phyloP scores from a whole-genome alignment of 2,329 filamentous ascomycete species.

The Phialophora verrucosa region DNA sequence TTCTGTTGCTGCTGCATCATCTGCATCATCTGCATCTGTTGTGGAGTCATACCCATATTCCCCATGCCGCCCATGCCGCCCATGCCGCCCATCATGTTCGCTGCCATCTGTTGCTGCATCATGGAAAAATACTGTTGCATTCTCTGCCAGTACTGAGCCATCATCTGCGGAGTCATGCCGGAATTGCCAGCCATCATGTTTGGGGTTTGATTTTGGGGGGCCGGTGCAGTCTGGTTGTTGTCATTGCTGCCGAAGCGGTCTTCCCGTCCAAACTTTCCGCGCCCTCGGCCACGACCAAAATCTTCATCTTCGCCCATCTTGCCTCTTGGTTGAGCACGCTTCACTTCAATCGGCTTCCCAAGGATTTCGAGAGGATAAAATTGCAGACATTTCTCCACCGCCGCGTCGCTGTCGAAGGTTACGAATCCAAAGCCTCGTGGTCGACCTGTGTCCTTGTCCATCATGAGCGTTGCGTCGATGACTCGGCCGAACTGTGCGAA shows the following conservation, averaged over 20 bases:
- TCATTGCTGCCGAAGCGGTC: constrained; percentile 45
- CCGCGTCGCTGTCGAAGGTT: constrained; percentile 94
- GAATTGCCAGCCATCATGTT: constrained; percentile 46
- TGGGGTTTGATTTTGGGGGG: constrained; percentile 43
- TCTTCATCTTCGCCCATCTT: constrained; percentile 93
- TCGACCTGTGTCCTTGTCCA: constrained; percentile 98
- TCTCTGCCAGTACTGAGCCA: constrained; percentile 97
- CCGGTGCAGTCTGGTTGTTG: constrained; percentile 52
- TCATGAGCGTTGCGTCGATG: constrained; percentile 97
- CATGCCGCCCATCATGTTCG: constrained; percentile 67
- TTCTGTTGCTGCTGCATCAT: constrained; percentile 53
- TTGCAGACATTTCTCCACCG: constrained; percentile 87
- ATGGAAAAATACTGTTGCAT: constrained; percentile 98
- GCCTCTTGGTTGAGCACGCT: constrained; percentile 93
- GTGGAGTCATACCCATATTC: constrained; percentile 50
- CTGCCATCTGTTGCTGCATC: constrained; percentile 89
- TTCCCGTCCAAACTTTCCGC: constrained; percentile 46
- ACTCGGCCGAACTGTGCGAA: constrained; percentile 97
- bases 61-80: constrained; percentile 56
- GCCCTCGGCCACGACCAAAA: constrained; percentile 58
- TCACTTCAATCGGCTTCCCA: constrained; percentile 96
- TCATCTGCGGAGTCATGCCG: constrained; percentile 92
- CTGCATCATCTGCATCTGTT: constrained; percentile 68
- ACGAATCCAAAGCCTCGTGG: constrained; percentile 97
- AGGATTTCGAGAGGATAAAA: constrained; percentile 82